A percentile compares a stretch with the other conserved stretches of the same genome.
phyloP scores from a whole-genome alignment of 306 rosid genomes.

The Vigna nakashimae region DNA sequence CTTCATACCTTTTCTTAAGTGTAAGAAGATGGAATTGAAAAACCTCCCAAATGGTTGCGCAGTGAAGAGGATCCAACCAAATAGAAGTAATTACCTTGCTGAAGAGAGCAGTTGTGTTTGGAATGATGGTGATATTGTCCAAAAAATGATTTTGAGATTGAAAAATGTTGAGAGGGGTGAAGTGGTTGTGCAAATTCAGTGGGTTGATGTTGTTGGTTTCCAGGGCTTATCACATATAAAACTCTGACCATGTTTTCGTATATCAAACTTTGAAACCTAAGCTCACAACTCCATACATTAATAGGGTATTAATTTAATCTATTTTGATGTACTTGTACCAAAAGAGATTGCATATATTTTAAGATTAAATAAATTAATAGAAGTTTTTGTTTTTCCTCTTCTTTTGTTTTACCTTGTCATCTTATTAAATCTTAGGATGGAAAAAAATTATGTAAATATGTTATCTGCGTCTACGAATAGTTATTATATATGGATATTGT shows the following conservation, averaged over 20 bases:
- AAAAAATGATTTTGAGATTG: slow-evolving; percentile 74
- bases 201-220: slow-evolving; percentile 63
- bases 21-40: slow-evolving; percentile 54
- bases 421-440: no score
- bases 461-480: no score
- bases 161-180: slow-evolving; percentile 83
- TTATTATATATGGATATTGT: no score
- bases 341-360: no score
- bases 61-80: slow-evolving; percentile 67
- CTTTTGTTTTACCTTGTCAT: no score
- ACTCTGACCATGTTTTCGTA: neutral
- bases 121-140: slow-evolving; percentile 64
- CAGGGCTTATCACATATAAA: slow-evolving; percentile 43
- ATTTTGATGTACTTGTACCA: no score
- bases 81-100: slow-evolving; percentile 59
- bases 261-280: neutral
- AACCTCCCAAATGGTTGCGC: slow-evolving; percentile 69
- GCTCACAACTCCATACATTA: neutral
- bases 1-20: slow-evolving; percentile 65
- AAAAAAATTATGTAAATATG: no score
- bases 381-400: no score
- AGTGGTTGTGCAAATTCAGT: slow-evolving; percentile 64
- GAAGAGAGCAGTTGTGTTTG: slow-evolving; percentile 77
- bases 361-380: no score
- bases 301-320: neutral